phyloP scores from a whole-genome alignment of 495 filamentous ascomycete species.

The Neurospora intermedia region DNA sequence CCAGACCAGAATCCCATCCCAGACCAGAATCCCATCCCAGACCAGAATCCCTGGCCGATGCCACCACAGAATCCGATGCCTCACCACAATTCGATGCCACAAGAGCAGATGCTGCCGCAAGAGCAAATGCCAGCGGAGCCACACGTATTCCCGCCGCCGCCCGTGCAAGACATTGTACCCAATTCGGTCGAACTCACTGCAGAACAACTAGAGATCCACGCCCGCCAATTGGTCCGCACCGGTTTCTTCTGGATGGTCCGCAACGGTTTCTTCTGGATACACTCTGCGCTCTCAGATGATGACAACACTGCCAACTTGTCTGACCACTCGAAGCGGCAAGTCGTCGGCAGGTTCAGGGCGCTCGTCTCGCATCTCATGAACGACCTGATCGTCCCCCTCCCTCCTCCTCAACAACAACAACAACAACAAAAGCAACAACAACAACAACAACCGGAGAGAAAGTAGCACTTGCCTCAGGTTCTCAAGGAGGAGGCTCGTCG shows the following conservation, averaged over 20 bases:
- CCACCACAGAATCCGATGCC: background rate
- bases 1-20: background rate
- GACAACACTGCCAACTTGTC: background rate
- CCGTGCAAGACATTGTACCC: background rate
- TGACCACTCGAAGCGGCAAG: background rate
- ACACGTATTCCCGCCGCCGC: background rate
- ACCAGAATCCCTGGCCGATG: background rate
- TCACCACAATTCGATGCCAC: background rate
- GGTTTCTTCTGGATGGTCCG: background rate
- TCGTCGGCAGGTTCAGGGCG: background rate
- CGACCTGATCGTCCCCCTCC: background rate
- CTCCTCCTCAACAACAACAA: no score
- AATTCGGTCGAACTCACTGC: background rate
- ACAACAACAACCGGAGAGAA: background rate
- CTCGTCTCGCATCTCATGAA: background rate
- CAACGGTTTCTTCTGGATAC: background rate
- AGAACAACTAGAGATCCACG: background rate
- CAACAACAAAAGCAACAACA: background rate
- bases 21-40: background rate
- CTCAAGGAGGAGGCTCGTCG: no score
- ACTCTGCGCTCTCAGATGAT: background rate
- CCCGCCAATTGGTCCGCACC: background rate
- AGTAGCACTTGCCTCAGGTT: background rate
- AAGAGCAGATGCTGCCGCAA: background rate
- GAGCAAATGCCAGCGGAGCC: background rate